phyloP scores from a whole-genome alignment of 2,329 filamentous ascomycete species.

The Diaporthe aspalathi region DNA sequence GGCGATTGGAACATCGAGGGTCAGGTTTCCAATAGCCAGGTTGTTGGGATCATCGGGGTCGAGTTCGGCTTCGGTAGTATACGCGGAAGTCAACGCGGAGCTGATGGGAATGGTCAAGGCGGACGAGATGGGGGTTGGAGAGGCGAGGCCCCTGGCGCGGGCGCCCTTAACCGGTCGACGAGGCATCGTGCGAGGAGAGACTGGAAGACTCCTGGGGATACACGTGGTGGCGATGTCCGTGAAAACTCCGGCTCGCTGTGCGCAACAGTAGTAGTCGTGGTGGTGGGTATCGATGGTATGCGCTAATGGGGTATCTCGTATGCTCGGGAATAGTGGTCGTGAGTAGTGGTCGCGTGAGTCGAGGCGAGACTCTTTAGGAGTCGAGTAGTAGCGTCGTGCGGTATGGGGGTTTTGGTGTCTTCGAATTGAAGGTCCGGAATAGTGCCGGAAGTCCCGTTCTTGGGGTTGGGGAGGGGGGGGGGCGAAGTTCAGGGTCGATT shows the following conservation, averaged over 20 bases:
- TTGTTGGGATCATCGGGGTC: constrained; percentile 55
- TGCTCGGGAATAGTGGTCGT: neutral
- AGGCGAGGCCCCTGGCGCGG: constrained; percentile 44
- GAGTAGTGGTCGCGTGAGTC: neutral
- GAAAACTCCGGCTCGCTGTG: constrained; percentile 1
- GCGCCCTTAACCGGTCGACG: constrained; percentile 48
- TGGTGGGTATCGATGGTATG: constrained; percentile 1
- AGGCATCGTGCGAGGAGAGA: constrained; percentile 36
- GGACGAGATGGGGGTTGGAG: constrained; percentile 49
- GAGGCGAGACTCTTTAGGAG: neutral
- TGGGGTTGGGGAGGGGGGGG: too few relatives aligned
- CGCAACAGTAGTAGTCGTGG: neutral
- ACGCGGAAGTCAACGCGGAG: constrained; percentile 52
- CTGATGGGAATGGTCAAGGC: constrained; percentile 50
- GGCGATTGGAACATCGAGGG: constrained; percentile 51
- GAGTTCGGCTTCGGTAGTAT: constrained; percentile 52
- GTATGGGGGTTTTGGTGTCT: neutral
- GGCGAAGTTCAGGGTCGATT: neutral
- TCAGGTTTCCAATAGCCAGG: constrained; percentile 57
- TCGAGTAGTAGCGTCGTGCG: constrained; percentile 3
- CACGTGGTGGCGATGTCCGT: neutral
- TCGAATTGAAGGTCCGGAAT: constrained; percentile 5
- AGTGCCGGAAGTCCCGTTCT: constrained; percentile 8
- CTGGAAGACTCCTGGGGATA: too few relatives aligned
- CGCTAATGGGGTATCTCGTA: neutral